Evolutionary conservation across 768 basidiomycete species (phyloP).

Genomic region (Strobilomyces echinocephalus): DNA sequence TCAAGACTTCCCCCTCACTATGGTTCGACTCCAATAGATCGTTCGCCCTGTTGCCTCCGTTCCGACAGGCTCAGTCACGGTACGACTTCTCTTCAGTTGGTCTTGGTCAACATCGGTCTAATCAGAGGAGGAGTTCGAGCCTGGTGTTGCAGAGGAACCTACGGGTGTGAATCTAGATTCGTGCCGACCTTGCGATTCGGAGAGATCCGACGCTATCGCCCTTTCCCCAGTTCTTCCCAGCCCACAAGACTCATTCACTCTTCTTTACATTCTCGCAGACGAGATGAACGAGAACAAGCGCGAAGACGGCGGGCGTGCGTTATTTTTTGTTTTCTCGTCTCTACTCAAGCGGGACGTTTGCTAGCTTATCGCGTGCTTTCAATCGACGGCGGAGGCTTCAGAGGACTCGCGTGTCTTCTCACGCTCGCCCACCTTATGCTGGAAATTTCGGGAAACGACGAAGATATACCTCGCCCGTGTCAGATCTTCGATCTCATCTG

Average conservation of each 20-base stretch:
- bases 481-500: background rate
- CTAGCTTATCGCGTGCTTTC: background rate
- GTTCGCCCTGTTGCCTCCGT: background rate
- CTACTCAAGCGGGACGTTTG: background rate
- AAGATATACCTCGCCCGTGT: background rate
- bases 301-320: background rate
- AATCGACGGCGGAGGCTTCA: background rate
- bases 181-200: background rate
- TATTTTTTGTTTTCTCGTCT: background rate
- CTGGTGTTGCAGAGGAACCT: background rate
- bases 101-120: no score
- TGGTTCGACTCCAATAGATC: no score
- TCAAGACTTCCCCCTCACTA: no score
- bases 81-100: background rate
- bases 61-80: background rate
- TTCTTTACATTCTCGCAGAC: background rate
- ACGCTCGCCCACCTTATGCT: background rate
- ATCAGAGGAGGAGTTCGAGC: background rate
- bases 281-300: background rate
- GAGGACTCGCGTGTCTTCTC: background rate
- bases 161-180: background rate
- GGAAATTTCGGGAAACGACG: background rate
- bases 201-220: background rate
- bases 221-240: no score
- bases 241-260: background rate